These are phyloP conservation scores for Sistotremastrum suecicum DNA, from an alignment of 768 basidiomycete species.

Conservation along the genomic window DNA sequence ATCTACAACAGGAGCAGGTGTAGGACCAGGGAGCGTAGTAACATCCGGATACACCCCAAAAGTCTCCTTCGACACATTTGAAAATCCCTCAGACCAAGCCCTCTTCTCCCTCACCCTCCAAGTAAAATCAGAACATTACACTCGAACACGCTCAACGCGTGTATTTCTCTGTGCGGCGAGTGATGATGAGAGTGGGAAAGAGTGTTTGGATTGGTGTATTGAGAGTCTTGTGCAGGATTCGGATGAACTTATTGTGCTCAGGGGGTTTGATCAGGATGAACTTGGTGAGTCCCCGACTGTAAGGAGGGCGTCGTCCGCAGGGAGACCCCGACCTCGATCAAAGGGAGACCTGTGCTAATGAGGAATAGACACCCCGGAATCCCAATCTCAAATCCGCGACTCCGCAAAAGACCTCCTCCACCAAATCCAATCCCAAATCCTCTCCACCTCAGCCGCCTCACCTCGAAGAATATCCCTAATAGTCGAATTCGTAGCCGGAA, in stretches of 20 bases:
- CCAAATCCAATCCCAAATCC: background rate
- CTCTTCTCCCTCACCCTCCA: slow-evolving; percentile 84
- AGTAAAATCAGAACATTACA: slow-evolving; percentile 74
- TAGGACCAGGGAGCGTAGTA: no score
- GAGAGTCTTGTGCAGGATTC: slow-evolving; percentile 74
- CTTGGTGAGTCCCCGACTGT: slow-evolving; percentile 35
- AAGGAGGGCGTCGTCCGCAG: no score
- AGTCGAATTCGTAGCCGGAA: slow-evolving; percentile 89
- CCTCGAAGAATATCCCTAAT: slow-evolving; percentile 54
- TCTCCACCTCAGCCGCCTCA: background rate
- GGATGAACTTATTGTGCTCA: slow-evolving; percentile 84
- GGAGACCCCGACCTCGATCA: background rate
- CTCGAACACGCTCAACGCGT: slow-evolving; percentile 59
- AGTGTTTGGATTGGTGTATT: slow-evolving; percentile 89
- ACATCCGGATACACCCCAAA: slow-evolving; percentile 32
- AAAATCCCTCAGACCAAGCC: slow-evolving; percentile 52
- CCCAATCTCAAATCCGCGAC: no score
- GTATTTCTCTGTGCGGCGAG: slow-evolving; percentile 86
- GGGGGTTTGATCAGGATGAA: slow-evolving; percentile 82
- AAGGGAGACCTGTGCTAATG: background rate
- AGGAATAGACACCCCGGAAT: background rate
- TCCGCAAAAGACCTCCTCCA: no score
- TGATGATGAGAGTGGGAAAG: slow-evolving; percentile 72
- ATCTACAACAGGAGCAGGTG: no score
- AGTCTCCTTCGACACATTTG: slow-evolving; percentile 81